phyloP scores from a whole-genome alignment of 192 early-diverging fungal species.

The Linnemannia schmuckeri region DNA sequence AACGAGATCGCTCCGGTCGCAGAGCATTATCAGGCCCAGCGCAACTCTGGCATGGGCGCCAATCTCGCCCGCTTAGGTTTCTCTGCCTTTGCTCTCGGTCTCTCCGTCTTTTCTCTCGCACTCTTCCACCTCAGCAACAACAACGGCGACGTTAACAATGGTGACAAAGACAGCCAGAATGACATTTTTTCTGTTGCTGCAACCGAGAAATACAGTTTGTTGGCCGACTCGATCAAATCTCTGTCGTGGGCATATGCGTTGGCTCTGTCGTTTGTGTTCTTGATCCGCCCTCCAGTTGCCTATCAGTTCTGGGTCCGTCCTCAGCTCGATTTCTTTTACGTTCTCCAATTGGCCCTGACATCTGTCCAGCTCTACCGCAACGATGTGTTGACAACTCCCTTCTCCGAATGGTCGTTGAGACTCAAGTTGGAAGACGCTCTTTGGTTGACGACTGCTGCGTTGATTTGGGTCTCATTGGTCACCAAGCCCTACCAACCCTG shows the following conservation, averaged over 20 bases:
- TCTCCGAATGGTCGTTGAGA: constrained; percentile 2
- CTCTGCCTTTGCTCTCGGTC: background rate
- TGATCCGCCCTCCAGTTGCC: constrained; percentile 22
- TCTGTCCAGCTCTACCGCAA: constrained; percentile 14
- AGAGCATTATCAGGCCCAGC: background rate
- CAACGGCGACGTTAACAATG: background rate
- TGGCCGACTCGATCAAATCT: constrained; percentile 5
- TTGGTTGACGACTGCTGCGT: background rate
- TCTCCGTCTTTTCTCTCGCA: constrained; percentile 1
- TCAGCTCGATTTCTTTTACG: constrained; percentile 30
- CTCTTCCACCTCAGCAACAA: background rate
- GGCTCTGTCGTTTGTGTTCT: constrained; percentile 22
- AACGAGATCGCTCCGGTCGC: background rate
- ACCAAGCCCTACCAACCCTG: constrained; percentile 8
- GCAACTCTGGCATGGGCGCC: background rate
- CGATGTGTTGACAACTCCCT: constrained; percentile 4
- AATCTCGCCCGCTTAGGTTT: background rate
- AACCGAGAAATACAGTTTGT: background rate
- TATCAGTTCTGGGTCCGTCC: constrained; percentile 34
- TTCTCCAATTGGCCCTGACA: constrained; percentile 12
- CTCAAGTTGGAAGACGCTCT: constrained; percentile 7
- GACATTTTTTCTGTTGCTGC: background rate
- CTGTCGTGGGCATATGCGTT: constrained; percentile 29
- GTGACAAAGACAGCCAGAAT: background rate
- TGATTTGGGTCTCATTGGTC: constrained; percentile 2